phyloP scores from a whole-genome alignment of 176 grass and related monocot genomes.

The Pontederia crassipes region DNA sequence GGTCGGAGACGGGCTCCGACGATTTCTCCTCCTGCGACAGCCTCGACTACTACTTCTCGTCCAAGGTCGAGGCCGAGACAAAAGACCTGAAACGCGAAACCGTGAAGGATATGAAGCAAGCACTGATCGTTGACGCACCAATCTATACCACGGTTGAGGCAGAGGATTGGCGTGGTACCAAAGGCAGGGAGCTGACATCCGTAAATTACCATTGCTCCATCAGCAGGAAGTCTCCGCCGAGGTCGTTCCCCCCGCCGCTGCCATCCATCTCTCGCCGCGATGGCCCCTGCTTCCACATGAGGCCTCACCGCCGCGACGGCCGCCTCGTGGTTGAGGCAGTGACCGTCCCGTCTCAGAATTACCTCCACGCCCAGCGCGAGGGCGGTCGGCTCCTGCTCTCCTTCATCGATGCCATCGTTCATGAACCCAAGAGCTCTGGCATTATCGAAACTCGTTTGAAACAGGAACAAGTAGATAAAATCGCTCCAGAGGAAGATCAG shows the following conservation, averaged over 20 bases:
- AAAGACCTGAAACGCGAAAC: not conserved
- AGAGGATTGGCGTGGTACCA: not conserved
- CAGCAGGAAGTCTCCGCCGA: constrained; percentile 22
- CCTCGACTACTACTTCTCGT: constrained; percentile 32
- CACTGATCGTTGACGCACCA: constrained; percentile 13
- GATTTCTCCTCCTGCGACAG: constrained; percentile 24
- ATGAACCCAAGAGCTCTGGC: constrained; percentile 4
- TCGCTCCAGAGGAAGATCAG: not conserved
- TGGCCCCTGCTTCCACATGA: constrained; percentile 74
- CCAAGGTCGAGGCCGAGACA: constrained; percentile 18
- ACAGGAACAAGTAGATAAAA: not conserved
- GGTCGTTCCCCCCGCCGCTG: constrained; percentile 65
- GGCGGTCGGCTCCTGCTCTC: constrained; percentile 59
- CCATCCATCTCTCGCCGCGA: constrained; percentile 61
- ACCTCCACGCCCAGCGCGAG: constrained; percentile 60
- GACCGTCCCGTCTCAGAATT: constrained; percentile 54
- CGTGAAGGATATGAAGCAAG: not conserved
- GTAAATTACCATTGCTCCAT: constrained; percentile 75
- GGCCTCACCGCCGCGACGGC: constrained; percentile 49
- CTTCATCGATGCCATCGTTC: constrained; percentile 53
- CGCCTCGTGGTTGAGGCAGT: constrained; percentile 71
- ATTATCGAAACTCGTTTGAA: not conserved
- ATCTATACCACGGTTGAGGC: not conserved
- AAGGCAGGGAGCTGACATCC: constrained; percentile 22
- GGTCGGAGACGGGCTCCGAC: constrained; percentile 76